These are phyloP conservation scores for Globisporangium splendens DNA, from an alignment of 352 stramenopile species.

Conservation along the genomic window DNA sequence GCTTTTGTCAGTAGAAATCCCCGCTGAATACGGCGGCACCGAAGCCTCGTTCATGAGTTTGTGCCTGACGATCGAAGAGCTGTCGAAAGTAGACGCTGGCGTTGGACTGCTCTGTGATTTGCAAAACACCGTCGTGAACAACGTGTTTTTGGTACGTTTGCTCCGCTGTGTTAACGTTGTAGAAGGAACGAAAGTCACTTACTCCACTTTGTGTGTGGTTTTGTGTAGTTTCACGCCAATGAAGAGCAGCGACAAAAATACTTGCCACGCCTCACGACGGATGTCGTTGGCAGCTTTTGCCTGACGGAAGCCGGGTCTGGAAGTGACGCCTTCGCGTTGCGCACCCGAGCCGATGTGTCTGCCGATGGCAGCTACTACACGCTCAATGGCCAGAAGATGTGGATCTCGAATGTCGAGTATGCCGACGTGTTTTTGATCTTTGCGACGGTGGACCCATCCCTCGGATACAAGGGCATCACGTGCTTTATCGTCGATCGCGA, in stretches of 20 bases:
- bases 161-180: neutral
- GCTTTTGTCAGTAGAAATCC: constrained; percentile 95
- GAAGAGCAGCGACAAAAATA: constrained; percentile 82
- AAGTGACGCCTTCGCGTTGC: constrained; percentile 95
- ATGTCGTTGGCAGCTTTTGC: constrained; percentile 93
- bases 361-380: constrained; percentile 89
- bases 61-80: constrained; percentile 94
- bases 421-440: constrained; percentile 94
- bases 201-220: too few species aligned
- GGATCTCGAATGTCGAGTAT: constrained; percentile 94
- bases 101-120: constrained; percentile 95
- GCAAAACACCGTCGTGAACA: constrained; percentile 93
- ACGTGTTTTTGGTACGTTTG: constrained; percentile 79
- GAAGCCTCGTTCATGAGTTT: constrained; percentile 93
- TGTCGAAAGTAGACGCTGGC: constrained; percentile 92
- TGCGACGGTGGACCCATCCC: constrained; percentile 81
- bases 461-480: constrained; percentile 95
- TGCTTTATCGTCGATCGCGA: constrained; percentile 94
- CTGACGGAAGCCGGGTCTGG: constrained; percentile 91
- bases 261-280: constrained; percentile 58
- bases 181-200: too few species aligned
- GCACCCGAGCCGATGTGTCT: constrained; percentile 84
- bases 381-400: constrained; percentile 93
- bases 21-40: constrained; percentile 89
- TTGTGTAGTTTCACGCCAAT: constrained; percentile 42